These are phyloP conservation scores for Fraxinus excelsior DNA, from an alignment of 257 asterid species.

Conservation along the genomic window DNA sequence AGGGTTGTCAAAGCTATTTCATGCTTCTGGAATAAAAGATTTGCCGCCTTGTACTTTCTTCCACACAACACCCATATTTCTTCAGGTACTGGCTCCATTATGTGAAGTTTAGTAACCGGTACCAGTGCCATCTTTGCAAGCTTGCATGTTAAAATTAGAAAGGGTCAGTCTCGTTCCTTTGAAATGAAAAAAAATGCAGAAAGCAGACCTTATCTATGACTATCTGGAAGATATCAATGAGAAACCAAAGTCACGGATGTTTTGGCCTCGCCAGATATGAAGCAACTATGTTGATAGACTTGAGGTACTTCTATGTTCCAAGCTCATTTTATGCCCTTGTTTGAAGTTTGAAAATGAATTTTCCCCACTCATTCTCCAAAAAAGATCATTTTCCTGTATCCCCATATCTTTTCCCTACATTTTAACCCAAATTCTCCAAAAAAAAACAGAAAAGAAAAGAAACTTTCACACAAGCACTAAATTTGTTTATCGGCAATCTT, in stretches of 20 bases:
- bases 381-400: no score
- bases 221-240: slow-evolving; percentile 95
- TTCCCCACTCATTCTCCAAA: no score
- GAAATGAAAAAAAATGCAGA: slow-evolving; percentile 44
- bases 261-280: slow-evolving; percentile 98
- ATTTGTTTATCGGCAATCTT: no score
- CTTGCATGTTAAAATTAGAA: slow-evolving; percentile 21
- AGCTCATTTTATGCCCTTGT: slow-evolving; percentile 4
- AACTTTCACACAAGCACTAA: no score
- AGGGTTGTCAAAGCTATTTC: slow-evolving; percentile 88
- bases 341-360: no score
- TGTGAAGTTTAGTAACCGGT: slow-evolving; percentile 13
- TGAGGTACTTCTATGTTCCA: slow-evolving; percentile 54
- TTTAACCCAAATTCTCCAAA: no score
- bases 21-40: slow-evolving; percentile 84
- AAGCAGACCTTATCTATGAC: slow-evolving; percentile 85
- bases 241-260: slow-evolving; percentile 93
- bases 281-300: slow-evolving; percentile 83
- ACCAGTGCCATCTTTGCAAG: slow-evolving; percentile 8
- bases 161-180: slow-evolving; percentile 20
- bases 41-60: slow-evolving; percentile 66
- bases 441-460: no score
- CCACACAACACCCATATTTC: slow-evolving; percentile 88
- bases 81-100: slow-evolving; percentile 60
- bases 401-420: no score